Evolutionary conservation across 1,139 yeast genomes (phyloP), one percentile per base, ranked within the genome.

Genomic region (Geotrichum bryndzae): DNA sequence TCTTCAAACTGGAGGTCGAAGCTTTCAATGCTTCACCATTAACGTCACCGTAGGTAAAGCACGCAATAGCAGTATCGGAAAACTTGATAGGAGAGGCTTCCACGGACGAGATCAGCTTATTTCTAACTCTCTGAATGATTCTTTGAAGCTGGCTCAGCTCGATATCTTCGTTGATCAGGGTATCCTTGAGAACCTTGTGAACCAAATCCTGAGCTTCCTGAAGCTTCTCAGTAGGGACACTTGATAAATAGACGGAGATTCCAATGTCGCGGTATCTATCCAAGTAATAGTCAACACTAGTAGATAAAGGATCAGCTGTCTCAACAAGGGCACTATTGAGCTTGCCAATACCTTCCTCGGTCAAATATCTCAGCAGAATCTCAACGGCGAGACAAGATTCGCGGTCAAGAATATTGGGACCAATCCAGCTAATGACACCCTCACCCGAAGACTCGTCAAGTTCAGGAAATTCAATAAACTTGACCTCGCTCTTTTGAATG

Each of bases 391-490:
- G 79, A 68, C 84, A 86, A 13, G 76, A 76, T 27, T 85, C 71
- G 22, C 79, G 72, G 56, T 87, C 84, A 22, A 76, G 72, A 38
- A 82, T 82, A 22, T 78, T 75, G 2, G 96, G 96, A 10, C 98
- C 98, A 61, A 90, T 81, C 96, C 97, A 94, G 1, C 88, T 78
- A 46, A 94, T 76, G 41, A 82, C 72, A 0, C 90, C 72, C 68
- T 90, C 96, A 38, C 97, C 96, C 75, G 85, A 84, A 6, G 89
- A 80, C 73, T 91, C 97, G 71, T 91, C 97, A 61, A 84, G 81
- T 68, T 94, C 98, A 0, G 99, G 97, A 70, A 94, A 94, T 64
- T 85, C 87, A 41, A 91, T 82, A 10, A 78, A 79, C 56, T 82
- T 80, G 22, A 82, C 76, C 15, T 76, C 70, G 1, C 71, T 68